Conservation (phyloP, 176 grass and related monocot genomes). For the Eleusine indica region DNA sequence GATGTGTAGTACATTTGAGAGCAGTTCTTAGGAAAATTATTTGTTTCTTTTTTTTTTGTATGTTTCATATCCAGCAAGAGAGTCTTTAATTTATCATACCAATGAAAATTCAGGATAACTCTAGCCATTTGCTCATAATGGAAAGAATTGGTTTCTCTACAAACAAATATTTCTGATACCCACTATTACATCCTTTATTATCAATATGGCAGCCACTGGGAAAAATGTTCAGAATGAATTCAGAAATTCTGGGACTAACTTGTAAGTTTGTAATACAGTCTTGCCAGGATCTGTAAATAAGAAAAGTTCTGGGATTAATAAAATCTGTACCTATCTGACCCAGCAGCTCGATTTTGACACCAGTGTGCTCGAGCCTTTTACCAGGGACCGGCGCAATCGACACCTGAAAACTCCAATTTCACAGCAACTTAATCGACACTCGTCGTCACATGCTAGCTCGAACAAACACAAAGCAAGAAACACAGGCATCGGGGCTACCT, state of each 20-base stretch:
- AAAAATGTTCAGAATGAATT: background rate
- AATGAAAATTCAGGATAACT: conserved; percentile 12
- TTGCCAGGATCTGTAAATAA: background rate
- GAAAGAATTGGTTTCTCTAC: background rate
- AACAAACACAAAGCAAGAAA: background rate
- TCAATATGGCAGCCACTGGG: background rate
- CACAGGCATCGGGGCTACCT: conserved; percentile 48
- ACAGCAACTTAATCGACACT: conserved; percentile 6
- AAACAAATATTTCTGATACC: background rate
- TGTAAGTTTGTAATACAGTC: too few relatives aligned
- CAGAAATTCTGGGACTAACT: background rate
- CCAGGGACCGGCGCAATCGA: conserved; percentile 78
- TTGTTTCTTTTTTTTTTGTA: background rate
- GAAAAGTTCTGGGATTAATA: conserved; percentile 3
- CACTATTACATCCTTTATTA: background rate
- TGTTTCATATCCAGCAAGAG: background rate
- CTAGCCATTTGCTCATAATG: background rate
- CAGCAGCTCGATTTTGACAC: conserved; percentile 87
- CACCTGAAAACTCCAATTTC: conserved; percentile 59
- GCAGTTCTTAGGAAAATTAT: background rate
- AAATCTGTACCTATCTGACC: conserved; percentile 77
- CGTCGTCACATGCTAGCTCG: background rate
- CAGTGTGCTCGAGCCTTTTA: conserved; percentile 85
- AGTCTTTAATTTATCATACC: background rate
- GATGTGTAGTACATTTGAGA: background rate